A percentile compares a stretch with the other conserved stretches of the same genome.
These are phyloP conservation scores for Metrosideros polymorpha DNA, from an alignment of 441 rosid species.

Conservation along the genomic window DNA sequence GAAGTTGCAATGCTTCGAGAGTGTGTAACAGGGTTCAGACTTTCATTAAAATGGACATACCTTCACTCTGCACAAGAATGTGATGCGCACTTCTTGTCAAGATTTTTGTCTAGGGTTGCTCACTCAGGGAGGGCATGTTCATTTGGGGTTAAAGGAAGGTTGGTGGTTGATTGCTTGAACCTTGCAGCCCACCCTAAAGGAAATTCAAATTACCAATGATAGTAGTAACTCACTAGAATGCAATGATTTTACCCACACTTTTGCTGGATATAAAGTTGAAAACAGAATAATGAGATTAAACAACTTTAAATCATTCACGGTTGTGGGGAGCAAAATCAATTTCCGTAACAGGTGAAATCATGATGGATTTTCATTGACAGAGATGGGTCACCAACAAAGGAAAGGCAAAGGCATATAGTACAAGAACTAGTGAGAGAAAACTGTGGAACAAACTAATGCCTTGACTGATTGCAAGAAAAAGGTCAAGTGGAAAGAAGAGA, in stretches of 20 bases:
- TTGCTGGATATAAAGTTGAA: slow-evolving; percentile 57
- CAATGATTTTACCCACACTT: slow-evolving; percentile 52
- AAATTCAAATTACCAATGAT: slow-evolving; percentile 76
- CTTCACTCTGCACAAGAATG: background rate
- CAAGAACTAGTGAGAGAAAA: background rate
- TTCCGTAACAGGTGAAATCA: slow-evolving; percentile 57
- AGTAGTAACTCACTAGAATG: slow-evolving; percentile 67
- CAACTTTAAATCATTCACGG: slow-evolving; percentile 32
- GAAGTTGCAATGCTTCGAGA: background rate
- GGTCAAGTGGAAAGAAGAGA: background rate
- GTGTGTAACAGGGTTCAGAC: background rate
- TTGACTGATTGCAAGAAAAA: background rate
- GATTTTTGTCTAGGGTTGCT: background rate
- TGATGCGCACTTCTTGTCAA: background rate
- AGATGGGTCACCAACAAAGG: slow-evolving; percentile 36
- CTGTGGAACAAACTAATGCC: background rate
- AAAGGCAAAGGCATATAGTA: background rate
- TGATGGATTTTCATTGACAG: slow-evolving; percentile 48
- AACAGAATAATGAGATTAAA: slow-evolving; percentile 59
- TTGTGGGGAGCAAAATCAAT: slow-evolving; percentile 86
- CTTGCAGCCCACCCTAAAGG: slow-evolving; percentile 12
- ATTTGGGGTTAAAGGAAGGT: slow-evolving; percentile 2
- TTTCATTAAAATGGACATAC: background rate
- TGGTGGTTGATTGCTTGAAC: slow-evolving; percentile 26
- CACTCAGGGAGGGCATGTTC: background rate